A percentile compares a stretch with the other conserved stretches of the same genome.
Conservation (phyloP, 805 yeast genomes). For the Wickerhamomyces tratensis region DNA sequence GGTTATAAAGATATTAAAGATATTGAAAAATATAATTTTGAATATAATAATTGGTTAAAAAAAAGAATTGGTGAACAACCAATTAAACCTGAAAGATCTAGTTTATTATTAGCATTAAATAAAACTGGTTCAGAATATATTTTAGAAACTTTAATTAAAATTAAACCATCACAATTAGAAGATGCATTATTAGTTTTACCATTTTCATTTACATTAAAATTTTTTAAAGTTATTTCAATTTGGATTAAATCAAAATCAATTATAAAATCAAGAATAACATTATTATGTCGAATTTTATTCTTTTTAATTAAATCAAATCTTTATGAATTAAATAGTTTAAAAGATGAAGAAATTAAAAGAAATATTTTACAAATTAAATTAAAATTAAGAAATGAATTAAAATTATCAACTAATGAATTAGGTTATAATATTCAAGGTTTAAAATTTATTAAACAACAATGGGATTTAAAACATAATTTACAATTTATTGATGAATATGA, state of each 20-base stretch:
- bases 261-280: slow-evolving; percentile 41
- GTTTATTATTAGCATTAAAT: slow-evolving; percentile 66
- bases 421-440: slow-evolving; percentile 86
- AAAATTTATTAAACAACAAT: slow-evolving; percentile 60
- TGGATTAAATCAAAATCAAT: slow-evolving; percentile 52
- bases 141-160: slow-evolving; percentile 56
- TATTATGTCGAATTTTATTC: slow-evolving; percentile 67
- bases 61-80: slow-evolving; percentile 41
- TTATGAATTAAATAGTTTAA: slow-evolving; percentile 66
- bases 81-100: slow-evolving; percentile 50
- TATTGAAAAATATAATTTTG: slow-evolving; percentile 37
- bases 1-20: slow-evolving; percentile 64
- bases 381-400: slow-evolving; percentile 49
- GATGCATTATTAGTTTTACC: slow-evolving; percentile 91
- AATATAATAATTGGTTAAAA: slow-evolving; percentile 28
- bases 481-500: slow-evolving; percentile 66
- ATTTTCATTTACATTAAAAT: slow-evolving; percentile 66
- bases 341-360: slow-evolving; percentile 50
- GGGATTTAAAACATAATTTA: slow-evolving; percentile 67
- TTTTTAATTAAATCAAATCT: slow-evolving; percentile 68
- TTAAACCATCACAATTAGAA: slow-evolving; percentile 78
- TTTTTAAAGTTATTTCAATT: slow-evolving; percentile 62
- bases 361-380: slow-evolving; percentile 56
- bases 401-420: slow-evolving; percentile 42
- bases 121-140: slow-evolving; percentile 73